Evolutionary conservation across 768 basidiomycete genomes (phyloP).

Genomic region (Kwoniella dejecticola): DNA sequence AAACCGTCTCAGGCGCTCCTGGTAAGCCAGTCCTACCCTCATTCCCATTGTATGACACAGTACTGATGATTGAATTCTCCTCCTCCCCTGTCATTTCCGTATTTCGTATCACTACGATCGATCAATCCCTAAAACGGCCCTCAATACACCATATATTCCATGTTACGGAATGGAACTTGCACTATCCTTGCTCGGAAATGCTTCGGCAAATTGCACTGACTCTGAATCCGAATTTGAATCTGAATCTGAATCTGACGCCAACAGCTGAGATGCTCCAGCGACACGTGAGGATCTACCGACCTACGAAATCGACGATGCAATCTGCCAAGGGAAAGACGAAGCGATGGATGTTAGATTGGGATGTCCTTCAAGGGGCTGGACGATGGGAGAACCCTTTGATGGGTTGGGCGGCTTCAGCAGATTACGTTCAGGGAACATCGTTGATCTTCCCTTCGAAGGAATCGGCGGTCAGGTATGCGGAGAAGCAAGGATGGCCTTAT

Average conservation of each 20-base stretch:
- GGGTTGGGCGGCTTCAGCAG: constrained; percentile 96
- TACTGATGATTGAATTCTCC: too few species aligned
- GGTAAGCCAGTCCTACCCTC: constrained; percentile 58
- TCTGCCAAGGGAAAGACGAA: constrained; percentile 81
- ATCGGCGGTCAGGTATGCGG: constrained; percentile 90
- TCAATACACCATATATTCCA: too few species aligned
- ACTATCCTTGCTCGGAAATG: too few species aligned
- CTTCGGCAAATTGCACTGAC: too few species aligned
- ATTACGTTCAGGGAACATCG: constrained; percentile 92
- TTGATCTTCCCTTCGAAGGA: constrained; percentile 81
- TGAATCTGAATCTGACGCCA: too few species aligned
- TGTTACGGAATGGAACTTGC: too few species aligned
- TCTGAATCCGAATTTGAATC: too few species aligned
- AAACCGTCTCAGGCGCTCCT: constrained; percentile 82
- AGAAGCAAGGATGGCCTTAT: constrained; percentile 98
- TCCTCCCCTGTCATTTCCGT: too few species aligned
- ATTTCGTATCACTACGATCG: too few species aligned
- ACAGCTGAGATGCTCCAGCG: constrained; percentile 87
- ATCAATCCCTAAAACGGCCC: too few species aligned
- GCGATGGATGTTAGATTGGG: constrained; percentile 94
- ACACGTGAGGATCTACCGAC: constrained; percentile 86
- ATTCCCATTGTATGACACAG: too few species aligned
- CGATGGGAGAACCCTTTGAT: constrained; percentile 98
- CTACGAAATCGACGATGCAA: constrained; percentile 92
- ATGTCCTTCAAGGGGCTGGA: constrained; percentile 81